Evolutionary conservation across 1,139 yeast genomes (phyloP), one percentile per base, ranked within the genome.

Genomic region (Fermentozyma sake): DNA sequence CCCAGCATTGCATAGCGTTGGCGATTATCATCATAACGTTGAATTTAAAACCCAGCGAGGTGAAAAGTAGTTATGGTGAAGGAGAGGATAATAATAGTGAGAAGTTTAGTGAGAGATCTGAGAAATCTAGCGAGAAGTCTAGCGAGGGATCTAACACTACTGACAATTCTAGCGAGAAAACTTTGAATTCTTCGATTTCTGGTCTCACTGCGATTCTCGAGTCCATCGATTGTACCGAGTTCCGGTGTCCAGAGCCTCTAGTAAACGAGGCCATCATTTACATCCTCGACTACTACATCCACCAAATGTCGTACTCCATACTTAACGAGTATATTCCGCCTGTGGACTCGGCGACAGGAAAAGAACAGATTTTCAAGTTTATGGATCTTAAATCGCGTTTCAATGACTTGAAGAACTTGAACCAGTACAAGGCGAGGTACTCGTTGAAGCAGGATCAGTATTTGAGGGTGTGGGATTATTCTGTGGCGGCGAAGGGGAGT

Each of bases 1-100:
- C 97, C 1, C 80, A 89, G 2, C 95, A 87, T 50, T 72, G 83
- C 21, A 75, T 82, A 24, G 93, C 96, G 0, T 52, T 86, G 31
- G 85, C 89, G 1, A 72, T 78, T 16, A 55, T 67, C 11, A 65
- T 66, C 17, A 58, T 68, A 5, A 50, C 68, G 3, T 52, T 66
- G 23, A 64, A 66, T 36, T 47, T 67, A 23, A 61, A 64, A 30
- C 69, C 71, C 1, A 42, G 45, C 18, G 68, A 64, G 25, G 42
- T 68, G 48, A 12, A 49, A 41, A 33, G 35, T 12, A 33, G 27
- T 12, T 31, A 28, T 10, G 48, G 47, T 4, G 31, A 35, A 1
- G 74, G 83, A 4, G 55, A 61, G 8, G 68, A 69, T 28, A 40
- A 72, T 10, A n/a, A n/a, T n/a, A n/a, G n/a, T n/a, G n/a, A n/a